These are phyloP conservation scores for Pseudogymnoascus sp. DNA, from an alignment of 2,329 filamentous ascomycete species.

Conservation along the genomic window DNA sequence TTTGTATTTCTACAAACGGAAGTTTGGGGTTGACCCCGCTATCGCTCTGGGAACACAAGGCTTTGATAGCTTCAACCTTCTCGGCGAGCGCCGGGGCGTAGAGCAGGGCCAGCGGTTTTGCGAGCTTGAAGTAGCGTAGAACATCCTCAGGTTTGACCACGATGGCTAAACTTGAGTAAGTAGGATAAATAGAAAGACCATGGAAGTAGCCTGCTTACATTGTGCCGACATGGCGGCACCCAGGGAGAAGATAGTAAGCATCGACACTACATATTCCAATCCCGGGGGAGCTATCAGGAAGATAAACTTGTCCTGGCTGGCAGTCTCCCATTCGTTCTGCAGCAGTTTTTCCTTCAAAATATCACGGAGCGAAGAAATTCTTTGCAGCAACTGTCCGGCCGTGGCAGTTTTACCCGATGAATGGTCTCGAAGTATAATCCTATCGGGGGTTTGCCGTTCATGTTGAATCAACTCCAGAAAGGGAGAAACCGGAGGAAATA, in stretches of 20 bases:
- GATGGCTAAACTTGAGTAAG: constrained; percentile 17
- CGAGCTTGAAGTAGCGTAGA: constrained; percentile 17
- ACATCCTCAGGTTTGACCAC: constrained; percentile 20
- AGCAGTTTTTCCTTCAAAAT: constrained; percentile 13
- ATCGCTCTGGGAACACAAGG: constrained; percentile 10
- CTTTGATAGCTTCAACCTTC: constrained; percentile 15
- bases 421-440: constrained; percentile 20
- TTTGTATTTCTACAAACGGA: constrained; percentile 17
- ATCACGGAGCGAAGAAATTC: constrained; percentile 16
- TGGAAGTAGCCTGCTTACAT: constrained; percentile 14
- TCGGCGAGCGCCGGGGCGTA: constrained; percentile 17
- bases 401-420: constrained; percentile 15
- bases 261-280: constrained; percentile 18
- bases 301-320: constrained; percentile 17
- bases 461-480: constrained; percentile 18
- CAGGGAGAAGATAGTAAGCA: constrained; percentile 22
- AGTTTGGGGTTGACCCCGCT: constrained; percentile 10
- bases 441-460: constrained; percentile 13
- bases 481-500: constrained; percentile 16
- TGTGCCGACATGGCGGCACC: constrained; percentile 18
- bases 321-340: constrained; percentile 14
- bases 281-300: constrained; percentile 19
- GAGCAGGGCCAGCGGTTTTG: constrained; percentile 17
- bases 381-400: constrained; percentile 18
- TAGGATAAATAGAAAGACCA: neutral